Percentiles rank a stretch among this genome's conserved stretches.
Evolutionary conservation across 306 rosid species (phyloP).

Genomic region (Vicia faba): DNA sequence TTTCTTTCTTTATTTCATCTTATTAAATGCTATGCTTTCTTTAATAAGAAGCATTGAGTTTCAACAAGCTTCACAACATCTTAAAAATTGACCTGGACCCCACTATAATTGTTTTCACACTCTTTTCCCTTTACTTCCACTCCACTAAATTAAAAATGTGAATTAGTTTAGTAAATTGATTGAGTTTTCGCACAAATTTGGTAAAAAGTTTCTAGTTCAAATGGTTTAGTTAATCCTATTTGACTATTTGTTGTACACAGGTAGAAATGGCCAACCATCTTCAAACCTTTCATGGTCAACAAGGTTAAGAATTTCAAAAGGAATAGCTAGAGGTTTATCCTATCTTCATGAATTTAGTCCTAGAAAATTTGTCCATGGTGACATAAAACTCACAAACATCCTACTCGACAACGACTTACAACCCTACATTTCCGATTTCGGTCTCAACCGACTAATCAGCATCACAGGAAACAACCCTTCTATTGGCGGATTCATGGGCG

Average conservation of each 20-base stretch:
- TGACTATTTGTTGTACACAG: slow-evolving; percentile 40
- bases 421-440: slow-evolving; percentile 82
- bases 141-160: not conserved
- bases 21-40: slow-evolving; percentile 30
- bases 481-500: slow-evolving; percentile 87
- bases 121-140: slow-evolving; percentile 40
- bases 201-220: not conserved
- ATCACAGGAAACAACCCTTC: slow-evolving; percentile 94
- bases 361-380: slow-evolving; percentile 90
- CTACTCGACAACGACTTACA: slow-evolving; percentile 77
- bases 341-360: slow-evolving; percentile 98
- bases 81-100: slow-evolving; percentile 17
- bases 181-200: not conserved
- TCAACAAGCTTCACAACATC: slow-evolving; percentile 5
- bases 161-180: not conserved
- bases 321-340: slow-evolving; percentile 84
- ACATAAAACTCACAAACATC: slow-evolving; percentile 91
- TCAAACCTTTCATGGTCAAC: slow-evolving; percentile 78
- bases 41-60: slow-evolving; percentile 27
- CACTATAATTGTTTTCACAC: slow-evolving; percentile 10
- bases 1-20: slow-evolving; percentile 15
- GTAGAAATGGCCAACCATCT: slow-evolving; percentile 75
- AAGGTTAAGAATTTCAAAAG: slow-evolving; percentile 73
- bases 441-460: slow-evolving; percentile 71
- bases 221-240: slow-evolving; percentile 12